Conservation (phyloP, 2,329 filamentous ascomycete genomes). For the Ilyonectria robusta region DNA sequence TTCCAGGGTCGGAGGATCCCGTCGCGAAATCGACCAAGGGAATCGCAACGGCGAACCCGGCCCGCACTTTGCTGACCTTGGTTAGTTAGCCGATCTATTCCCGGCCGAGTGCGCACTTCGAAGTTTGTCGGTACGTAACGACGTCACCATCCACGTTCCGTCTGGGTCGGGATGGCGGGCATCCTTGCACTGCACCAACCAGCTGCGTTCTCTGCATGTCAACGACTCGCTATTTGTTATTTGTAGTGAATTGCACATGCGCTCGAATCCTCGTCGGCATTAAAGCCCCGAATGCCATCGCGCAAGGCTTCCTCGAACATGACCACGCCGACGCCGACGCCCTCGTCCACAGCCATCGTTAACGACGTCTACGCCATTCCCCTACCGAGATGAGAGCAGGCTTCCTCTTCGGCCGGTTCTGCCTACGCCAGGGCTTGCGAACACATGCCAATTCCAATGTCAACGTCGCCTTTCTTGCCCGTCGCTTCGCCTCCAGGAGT, state of each 20-base stretch:
- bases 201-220: slow-evolving; percentile 29
- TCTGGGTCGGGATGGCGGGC: slow-evolving; percentile 31
- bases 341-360: slow-evolving; percentile 20
- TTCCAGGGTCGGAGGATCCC: slow-evolving; percentile 26
- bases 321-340: slow-evolving; percentile 31
- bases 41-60: slow-evolving; percentile 21
- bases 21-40: slow-evolving; percentile 25
- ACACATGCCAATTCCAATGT: slow-evolving; percentile 40
- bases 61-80: slow-evolving; percentile 11
- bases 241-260: slow-evolving; percentile 36
- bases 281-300: slow-evolving; percentile 32
- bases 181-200: slow-evolving; percentile 28
- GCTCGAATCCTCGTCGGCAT: slow-evolving; percentile 11
- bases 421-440: slow-evolving; percentile 56
- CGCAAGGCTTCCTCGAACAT: slow-evolving; percentile 33
- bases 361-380: slow-evolving; percentile 27
- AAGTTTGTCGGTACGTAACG: slow-evolving; percentile 27
- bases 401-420: slow-evolving; percentile 60
- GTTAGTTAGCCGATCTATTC: slow-evolving; percentile 28
- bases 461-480: slow-evolving; percentile 33
- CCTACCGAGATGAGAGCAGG: slow-evolving; percentile 62
- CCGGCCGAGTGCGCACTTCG: slow-evolving; percentile 14
- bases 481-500: slow-evolving; percentile 45
- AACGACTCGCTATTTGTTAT: slow-evolving; percentile 36
- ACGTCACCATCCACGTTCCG: slow-evolving; percentile 47